Percentiles rank a stretch among this genome's conserved stretches.
Evolutionary conservation across 2,329 filamentous ascomycete genomes (phyloP).

Genomic region (Daldinia sp.): DNA sequence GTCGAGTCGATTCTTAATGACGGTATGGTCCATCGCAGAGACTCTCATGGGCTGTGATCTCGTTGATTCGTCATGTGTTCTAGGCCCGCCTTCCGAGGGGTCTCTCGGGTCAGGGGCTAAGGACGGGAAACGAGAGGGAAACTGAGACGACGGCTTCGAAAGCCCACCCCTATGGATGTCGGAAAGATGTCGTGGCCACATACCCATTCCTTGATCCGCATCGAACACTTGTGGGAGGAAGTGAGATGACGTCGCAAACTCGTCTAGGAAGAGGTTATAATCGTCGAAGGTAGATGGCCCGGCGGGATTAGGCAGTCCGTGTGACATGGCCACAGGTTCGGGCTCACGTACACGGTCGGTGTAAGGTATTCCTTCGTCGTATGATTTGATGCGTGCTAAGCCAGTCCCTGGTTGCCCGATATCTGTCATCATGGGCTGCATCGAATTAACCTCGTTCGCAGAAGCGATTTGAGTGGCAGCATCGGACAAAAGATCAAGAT

Average conservation of each 20-base stretch:
- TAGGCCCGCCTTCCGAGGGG: slow-evolving; percentile 53
- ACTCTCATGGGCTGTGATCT: slow-evolving; percentile 60
- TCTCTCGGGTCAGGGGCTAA: slow-evolving; percentile 66
- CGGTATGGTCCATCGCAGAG: slow-evolving; percentile 65
- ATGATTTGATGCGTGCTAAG: slow-evolving; percentile 62
- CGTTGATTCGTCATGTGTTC: slow-evolving; percentile 57
- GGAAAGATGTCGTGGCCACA: slow-evolving; percentile 62
- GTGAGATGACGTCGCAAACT: slow-evolving; percentile 66
- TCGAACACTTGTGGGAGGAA: slow-evolving; percentile 68
- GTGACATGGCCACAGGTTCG: slow-evolving; percentile 58
- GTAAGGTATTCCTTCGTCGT: slow-evolving; percentile 63
- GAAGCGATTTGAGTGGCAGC: slow-evolving; percentile 66
- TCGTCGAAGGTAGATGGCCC: slow-evolving; percentile 63
- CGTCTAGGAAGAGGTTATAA: slow-evolving; percentile 71
- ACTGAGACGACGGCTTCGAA: slow-evolving; percentile 64
- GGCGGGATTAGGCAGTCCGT: slow-evolving; percentile 56
- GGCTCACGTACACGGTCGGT: slow-evolving; percentile 61
- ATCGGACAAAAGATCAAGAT: slow-evolving; percentile 69
- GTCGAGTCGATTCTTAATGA: slow-evolving; percentile 69
- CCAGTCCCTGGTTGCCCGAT: slow-evolving; percentile 57
- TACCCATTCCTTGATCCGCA: slow-evolving; percentile 63
- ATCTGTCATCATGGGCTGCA: slow-evolving; percentile 64
- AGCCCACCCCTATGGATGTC: slow-evolving; percentile 56
- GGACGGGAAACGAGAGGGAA: slow-evolving; percentile 67
- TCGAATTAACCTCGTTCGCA: slow-evolving; percentile 66